A percentile compares a stretch with the other conserved stretches of the same genome.
These are phyloP conservation scores for Peronospora tabacina DNA, from an alignment of 352 stramenopile genomes.

Conservation along the genomic window DNA sequence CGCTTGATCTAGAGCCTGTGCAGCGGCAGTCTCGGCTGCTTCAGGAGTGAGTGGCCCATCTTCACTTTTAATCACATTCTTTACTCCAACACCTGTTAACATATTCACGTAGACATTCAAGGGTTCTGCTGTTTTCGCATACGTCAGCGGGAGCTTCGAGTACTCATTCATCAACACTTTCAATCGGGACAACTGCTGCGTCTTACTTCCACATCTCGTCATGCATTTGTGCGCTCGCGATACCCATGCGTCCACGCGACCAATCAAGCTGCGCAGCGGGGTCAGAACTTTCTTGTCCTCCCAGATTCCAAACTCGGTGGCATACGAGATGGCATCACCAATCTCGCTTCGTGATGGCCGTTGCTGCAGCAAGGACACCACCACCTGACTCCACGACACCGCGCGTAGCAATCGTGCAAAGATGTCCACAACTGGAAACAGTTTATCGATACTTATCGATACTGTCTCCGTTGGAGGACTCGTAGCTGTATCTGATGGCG, in stretches of 20 bases:
- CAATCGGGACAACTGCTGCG: conserved; percentile 51
- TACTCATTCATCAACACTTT: conserved; percentile 84
- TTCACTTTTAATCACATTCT: conserved; percentile 15
- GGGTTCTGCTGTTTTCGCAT: conserved; percentile 23
- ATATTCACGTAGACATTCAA: conserved; percentile 38
- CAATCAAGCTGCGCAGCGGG: conserved; percentile 62
- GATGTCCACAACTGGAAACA: conserved; percentile 61
- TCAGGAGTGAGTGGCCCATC: conserved; percentile 21
- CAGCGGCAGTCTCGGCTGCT: conserved; percentile 23
- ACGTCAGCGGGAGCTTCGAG: conserved; percentile 81
- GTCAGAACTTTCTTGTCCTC: conserved; percentile 64
- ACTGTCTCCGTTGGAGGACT: conserved; percentile 1
- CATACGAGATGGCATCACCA: conserved; percentile 53
- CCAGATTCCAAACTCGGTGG: conserved; percentile 50
- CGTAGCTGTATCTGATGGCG: conserved; percentile 7
- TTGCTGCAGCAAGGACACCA: conserved; percentile 69
- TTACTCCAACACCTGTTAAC: conserved; percentile 10
- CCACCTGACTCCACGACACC: conserved; percentile 67
- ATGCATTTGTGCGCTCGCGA: conserved; percentile 71
- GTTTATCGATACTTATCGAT: conserved; percentile 36
- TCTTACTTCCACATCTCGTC: conserved; percentile 47
- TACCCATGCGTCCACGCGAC: conserved; percentile 75
- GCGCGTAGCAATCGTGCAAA: conserved; percentile 57
- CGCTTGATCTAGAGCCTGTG: conserved; percentile 32
- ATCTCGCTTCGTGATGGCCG: conserved; percentile 58